Evolutionary conservation across 1,284 basidiomycete genomes (phyloP), one percentile per base, ranked within the genome.

Genomic region (Sphagnurus paluster): DNA sequence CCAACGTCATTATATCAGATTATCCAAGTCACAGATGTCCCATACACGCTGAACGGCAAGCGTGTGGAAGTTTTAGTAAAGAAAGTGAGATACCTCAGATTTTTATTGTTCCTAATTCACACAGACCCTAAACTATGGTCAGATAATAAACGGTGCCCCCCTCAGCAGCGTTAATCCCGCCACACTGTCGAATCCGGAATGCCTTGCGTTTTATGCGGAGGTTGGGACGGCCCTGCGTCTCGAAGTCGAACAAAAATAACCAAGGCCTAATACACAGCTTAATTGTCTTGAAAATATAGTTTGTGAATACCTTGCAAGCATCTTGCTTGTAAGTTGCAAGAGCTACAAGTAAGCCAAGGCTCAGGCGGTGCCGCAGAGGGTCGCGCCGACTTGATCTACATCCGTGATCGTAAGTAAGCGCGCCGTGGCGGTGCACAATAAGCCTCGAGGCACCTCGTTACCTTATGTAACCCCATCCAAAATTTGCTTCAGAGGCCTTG

Each of bases 11-110:
- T n/a, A n/a, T n/a, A n/a, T n/a, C 64, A 87, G 78, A 81, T 91
- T 49, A 68, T 89, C 13, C 79, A 83, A 59, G 86, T 86, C 3
- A 54, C 63, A 8, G 90, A 90, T 62, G 79, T 92, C 21, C 90
- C 90, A 11, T 87, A 92, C 64, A 95, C 92, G 10, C 69, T 93
- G 44, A 94, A 93, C 54, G 86, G 87, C 25, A 95, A 94, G 64
- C 79, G 85, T 35, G 88, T 93, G 40, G 92, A 94, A 65, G 86
- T 91, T 9, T 77, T 87, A 7, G 82, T 89, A 24, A 90, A 89
- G 66, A 91, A 90, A 76, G 83, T 84, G 51, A 56, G 67, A 46
- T 21, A 35, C n/a, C 11, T 30, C 33, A 28, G 24, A 30, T 39
- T 40, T 39, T 33, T 48, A 48, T 51, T 54, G 36, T 49, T 43